Evolutionary conservation across 176 grass and related monocot species (phyloP), one percentile per base, ranked within the genome.

Genomic region (Tillandsia leiboldiana): DNA sequence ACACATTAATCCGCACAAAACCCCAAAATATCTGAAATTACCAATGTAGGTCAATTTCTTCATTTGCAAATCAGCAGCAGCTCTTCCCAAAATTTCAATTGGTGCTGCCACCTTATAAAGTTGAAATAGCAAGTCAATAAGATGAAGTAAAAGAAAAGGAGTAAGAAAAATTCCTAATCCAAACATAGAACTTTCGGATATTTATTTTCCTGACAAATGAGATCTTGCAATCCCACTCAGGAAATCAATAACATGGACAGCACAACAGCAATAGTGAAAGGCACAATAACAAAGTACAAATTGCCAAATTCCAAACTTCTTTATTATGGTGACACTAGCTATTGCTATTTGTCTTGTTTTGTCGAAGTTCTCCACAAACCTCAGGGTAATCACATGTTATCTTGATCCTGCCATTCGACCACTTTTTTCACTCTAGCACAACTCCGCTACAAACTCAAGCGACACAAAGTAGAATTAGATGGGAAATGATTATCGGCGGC

Each of bases 21-120:
- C 8, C 9, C 10, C 9, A 23, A 61, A 20, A 61, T 61, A 14
- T 61, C 64, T 22, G 20, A 48, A 73, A 42, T 81, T 90, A 99
- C 90, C 90, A 1, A 99, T 99, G 72, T 80, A 86, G 2, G 90
- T 99, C 20, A 93, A 79, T 73, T 99, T 93, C 70, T 99, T 90
- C 72, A 99, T 87, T 70, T 88, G 84, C 85, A 99, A 87, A 54
- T 86, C 84, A 1, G 94, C 82, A 14, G 94, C 94, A 33, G 84
- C 84, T 86, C 86, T 85, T 26, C 89, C 94, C 51, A 99, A 66
- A 68, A 76, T 90, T 67, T 82, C 77, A 59, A 86, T 66, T 64
- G 89, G 87, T 54, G 94, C 90, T 49, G 94, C 75, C 53, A 99
- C 57, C 94, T 99, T 78, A 81, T 81, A 66, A 57, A 22, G 17